These are phyloP conservation scores for Wolfiporia cocos DNA, from an alignment of 1,284 basidiomycete genomes.

Conservation along the genomic window DNA sequence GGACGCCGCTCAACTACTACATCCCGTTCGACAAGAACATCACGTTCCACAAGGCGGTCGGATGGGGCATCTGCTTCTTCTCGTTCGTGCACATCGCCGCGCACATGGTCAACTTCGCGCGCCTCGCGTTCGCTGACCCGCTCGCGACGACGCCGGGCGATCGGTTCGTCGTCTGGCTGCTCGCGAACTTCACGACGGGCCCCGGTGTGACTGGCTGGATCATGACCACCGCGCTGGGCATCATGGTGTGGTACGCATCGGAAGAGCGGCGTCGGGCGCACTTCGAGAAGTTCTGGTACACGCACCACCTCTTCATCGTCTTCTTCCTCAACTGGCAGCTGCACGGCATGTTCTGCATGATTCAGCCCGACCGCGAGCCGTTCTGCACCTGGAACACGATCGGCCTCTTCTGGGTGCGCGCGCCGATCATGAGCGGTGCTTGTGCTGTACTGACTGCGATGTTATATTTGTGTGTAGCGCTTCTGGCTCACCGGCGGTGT, in stretches of 20 bases:
- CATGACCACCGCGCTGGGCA: slow-evolving; percentile 66
- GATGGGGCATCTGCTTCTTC: slow-evolving; percentile 79
- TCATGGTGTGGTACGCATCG: slow-evolving; percentile 80
- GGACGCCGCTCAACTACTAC: slow-evolving; percentile 75
- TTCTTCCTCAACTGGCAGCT: slow-evolving; percentile 91
- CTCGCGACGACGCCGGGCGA: slow-evolving; percentile 46
- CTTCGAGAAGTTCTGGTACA: slow-evolving; percentile 89
- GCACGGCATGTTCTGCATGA: slow-evolving; percentile 94
- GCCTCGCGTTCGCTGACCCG: slow-evolving; percentile 55
- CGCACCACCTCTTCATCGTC: slow-evolving; percentile 82
- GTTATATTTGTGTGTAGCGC: slow-evolving; percentile 38
- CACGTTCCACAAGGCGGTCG: slow-evolving; percentile 83
- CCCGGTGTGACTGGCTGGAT: slow-evolving; percentile 90
- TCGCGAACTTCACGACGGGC: slow-evolving; percentile 79
- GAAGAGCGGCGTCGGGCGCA: slow-evolving; percentile 70
- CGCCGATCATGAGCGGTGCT: background rate
- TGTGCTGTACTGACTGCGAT: background rate
- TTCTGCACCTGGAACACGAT: slow-evolving; percentile 81
- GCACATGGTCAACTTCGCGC: slow-evolving; percentile 78
- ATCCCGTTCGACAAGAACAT: slow-evolving; percentile 90
- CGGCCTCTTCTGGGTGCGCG: slow-evolving; percentile 86
- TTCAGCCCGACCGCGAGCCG: slow-evolving; percentile 81
- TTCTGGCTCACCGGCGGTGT: slow-evolving; percentile 86
- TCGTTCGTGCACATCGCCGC: slow-evolving; percentile 66
- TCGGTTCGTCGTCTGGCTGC: slow-evolving; percentile 61